A percentile compares a stretch with the other conserved stretches of the same genome.
These are phyloP conservation scores for Pleurotus platypus DNA, from an alignment of 768 basidiomycete species.

Conservation along the genomic window DNA sequence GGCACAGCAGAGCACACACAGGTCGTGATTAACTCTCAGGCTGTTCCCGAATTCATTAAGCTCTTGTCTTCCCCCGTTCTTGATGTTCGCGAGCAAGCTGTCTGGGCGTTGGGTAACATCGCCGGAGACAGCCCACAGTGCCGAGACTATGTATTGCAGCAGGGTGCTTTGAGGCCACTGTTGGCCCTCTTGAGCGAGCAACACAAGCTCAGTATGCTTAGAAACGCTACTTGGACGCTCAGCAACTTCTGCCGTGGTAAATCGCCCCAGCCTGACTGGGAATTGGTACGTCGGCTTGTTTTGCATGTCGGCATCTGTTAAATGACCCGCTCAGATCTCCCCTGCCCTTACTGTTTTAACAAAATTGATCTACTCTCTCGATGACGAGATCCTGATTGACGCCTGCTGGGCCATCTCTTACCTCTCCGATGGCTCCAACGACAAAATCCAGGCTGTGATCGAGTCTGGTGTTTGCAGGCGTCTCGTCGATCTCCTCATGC, in stretches of 20 bases:
- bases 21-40: constrained; percentile 91
- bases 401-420: constrained; percentile 99
- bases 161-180: constrained; percentile 91
- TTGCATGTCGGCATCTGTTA: neutral
- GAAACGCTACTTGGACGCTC: constrained; percentile 98
- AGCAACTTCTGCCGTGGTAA: constrained; percentile 99
- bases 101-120: constrained; percentile 99
- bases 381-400: constrained; percentile 98
- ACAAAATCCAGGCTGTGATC: constrained; percentile 99
- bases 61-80: constrained; percentile 90
- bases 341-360: constrained; percentile 96
- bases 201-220: constrained; percentile 97
- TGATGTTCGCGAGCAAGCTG: constrained; percentile 98
- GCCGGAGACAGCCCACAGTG: constrained; percentile 98
- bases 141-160: constrained; percentile 92
- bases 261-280: constrained; percentile 97
- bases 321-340: constrained; percentile 67
- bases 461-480: constrained; percentile 97
- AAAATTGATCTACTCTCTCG: constrained; percentile 97
- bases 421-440: constrained; percentile 96
- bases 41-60: constrained; percentile 97
- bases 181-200: constrained; percentile 88
- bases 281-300: constrained; percentile 57
- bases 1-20: constrained; percentile 98
- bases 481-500: constrained; percentile 95